Evolutionary conservation across 2,329 filamentous ascomycete genomes (phyloP), one percentile per base, ranked within the genome.

Genomic region (Aurifilum marmelostoma): DNA sequence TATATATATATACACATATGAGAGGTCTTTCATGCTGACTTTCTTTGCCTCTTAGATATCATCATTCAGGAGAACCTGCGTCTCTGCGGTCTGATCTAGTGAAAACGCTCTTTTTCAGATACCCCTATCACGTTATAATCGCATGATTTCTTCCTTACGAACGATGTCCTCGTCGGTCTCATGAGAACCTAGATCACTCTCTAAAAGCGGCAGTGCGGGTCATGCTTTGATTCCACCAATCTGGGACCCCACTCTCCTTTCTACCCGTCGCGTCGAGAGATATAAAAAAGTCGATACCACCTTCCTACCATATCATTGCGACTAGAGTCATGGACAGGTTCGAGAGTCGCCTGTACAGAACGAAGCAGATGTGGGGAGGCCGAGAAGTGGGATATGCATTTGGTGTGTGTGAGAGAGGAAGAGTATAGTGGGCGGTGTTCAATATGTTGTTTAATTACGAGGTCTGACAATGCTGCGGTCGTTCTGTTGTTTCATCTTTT

Each of bases 11-110:
- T n/a, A n/a, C n/a, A n/a, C n/a, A n/a, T n/a, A n/a, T n/a, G n/a
- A n/a, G n/a, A n/a, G n/a, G n/a, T n/a, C n/a, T n/a, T n/a, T n/a
- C 52, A 39, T 72, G 67, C 83, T 89, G 82, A 91, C 76, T 7
- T 1, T 21, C 18, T 6, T 11, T 8, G 7, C 21, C 21, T 47
- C 43, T n/a, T 74, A 97, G 96, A 99, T 84, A 99, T 99, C 81
- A 99, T 99, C 84, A 99, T 99, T 81, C 96, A 99, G 85, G 96
- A 98, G 84, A 99, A 99, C 84, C 89, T 99, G 73, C 92, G 96
- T 81, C 88, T 97, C 81, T 97, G 94, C 83, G 95, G 95, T 87
- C 86, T 98, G 81, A 97, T 98, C 88, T 97, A 71, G 67, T 69
- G 54, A 66, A 54, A 64, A 71, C 65, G 65, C 69, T 68, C 69